Evolutionary conservation across 805 yeast species (phyloP).

Genomic region (Osmozyma mogii): DNA sequence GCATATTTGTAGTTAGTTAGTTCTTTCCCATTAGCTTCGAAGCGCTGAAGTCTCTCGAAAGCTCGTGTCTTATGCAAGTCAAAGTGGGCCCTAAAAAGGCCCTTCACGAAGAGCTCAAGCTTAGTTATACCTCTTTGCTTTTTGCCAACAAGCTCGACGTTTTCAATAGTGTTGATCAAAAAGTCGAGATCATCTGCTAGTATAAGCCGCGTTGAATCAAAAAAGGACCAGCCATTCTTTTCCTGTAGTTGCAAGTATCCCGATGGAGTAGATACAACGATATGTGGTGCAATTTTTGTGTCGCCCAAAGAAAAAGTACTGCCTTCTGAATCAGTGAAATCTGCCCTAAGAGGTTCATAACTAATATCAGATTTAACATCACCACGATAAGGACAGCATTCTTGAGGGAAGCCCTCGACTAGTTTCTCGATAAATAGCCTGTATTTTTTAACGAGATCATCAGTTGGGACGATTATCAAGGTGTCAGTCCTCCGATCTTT

Average conservation of each 20-base stretch:
- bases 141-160: conserved; percentile 4
- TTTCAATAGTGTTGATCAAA: conserved; percentile 9
- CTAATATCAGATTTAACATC: too few relatives aligned
- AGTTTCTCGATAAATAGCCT: conserved; percentile 5
- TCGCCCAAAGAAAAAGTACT: too few relatives aligned
- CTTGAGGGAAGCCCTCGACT: conserved; percentile 12
- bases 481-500: conserved; percentile 8
- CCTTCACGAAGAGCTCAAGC: too few relatives aligned
- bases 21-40: too few relatives aligned
- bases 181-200: conserved; percentile 18
- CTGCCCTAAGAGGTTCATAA: too few relatives aligned
- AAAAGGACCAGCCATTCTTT: not conserved
- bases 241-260: conserved; percentile 1
- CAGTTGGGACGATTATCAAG: conserved; percentile 20
- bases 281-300: conserved; percentile 10
- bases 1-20: too few relatives aligned
- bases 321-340: too few relatives aligned
- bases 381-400: conserved; percentile 22
- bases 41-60: too few relatives aligned
- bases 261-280: conserved; percentile 13
- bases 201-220: not conserved
- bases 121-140: conserved; percentile 4
- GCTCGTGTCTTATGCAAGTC: too few relatives aligned
- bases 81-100: too few relatives aligned
- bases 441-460: conserved; percentile 14